These are phyloP conservation scores for Quercus dentata DNA, from an alignment of 306 rosid species.

Conservation along the genomic window DNA sequence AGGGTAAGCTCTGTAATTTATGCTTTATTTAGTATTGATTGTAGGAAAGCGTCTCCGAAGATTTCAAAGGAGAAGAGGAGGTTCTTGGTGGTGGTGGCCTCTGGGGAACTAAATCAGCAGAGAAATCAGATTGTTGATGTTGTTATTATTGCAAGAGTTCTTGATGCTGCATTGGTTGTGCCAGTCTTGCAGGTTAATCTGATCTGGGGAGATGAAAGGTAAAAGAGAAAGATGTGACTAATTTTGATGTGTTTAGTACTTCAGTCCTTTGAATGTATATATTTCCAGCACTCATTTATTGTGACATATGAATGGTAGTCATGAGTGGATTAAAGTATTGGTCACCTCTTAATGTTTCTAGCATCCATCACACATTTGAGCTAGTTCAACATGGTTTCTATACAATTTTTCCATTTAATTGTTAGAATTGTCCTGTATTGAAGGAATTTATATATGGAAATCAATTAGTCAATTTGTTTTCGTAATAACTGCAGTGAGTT, in stretches of 20 bases:
- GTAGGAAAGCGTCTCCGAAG: slow-evolving; percentile 25
- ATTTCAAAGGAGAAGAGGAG: slow-evolving; percentile 42
- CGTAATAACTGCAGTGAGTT: slow-evolving; percentile 36
- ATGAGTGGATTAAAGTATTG: too few relatives aligned
- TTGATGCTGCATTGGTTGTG: slow-evolving; percentile 47
- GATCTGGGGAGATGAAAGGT: slow-evolving; percentile 63
- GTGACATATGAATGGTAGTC: neutral
- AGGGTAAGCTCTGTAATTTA: too few relatives aligned
- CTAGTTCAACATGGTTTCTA: neutral
- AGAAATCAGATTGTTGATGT: slow-evolving; percentile 60
- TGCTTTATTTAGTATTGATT: slow-evolving; percentile 30
- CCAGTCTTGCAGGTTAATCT: slow-evolving; percentile 51
- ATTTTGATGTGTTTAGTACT: neutral
- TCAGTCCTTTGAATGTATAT: neutral
- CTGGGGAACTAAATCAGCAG: slow-evolving; percentile 62
- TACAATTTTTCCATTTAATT: neutral
- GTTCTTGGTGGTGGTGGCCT: slow-evolving; percentile 48
- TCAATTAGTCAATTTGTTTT: neutral
- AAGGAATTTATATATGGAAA: neutral
- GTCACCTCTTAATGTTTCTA: too few relatives aligned
- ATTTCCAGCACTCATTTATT: neutral
- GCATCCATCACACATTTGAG: too few relatives aligned
- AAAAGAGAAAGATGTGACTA: neutral
- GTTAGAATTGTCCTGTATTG: neutral
- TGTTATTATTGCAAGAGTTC: slow-evolving; percentile 54